Conservation (phyloP, 345 rosid genomes). For the Garcia nutans region DNA sequence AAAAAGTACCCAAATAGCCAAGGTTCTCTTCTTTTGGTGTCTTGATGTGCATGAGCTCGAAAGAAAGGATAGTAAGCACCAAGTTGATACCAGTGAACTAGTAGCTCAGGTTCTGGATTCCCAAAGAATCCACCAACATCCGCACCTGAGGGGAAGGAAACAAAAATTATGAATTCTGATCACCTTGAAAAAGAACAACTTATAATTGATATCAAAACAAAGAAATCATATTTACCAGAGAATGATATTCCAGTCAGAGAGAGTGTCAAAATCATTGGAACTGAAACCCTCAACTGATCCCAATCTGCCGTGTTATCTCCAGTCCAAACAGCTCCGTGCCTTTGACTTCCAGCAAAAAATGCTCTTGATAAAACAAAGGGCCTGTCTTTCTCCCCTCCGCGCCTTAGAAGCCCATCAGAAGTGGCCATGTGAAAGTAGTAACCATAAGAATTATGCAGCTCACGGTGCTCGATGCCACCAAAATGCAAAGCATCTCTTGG, state of each 20-base stretch:
- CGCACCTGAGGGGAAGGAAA: conserved; percentile 58
- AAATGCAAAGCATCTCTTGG: conserved; percentile 94
- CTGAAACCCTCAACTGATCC: conserved; percentile 95
- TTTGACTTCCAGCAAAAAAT: conserved; percentile 92
- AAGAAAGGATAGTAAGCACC: conserved; percentile 99
- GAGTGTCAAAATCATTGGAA: conserved; percentile 91
- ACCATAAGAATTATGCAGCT: conserved; percentile 92
- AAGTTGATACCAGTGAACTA: conserved; percentile 98
- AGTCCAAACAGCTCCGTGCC: conserved; percentile 96
- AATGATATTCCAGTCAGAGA: conserved; percentile 86
- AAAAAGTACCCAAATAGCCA: conserved; percentile 87
- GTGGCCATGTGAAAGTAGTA: conserved; percentile 98
- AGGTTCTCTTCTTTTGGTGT: conserved; percentile 96
- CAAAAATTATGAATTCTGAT: not conserved
- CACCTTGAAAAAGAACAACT: not conserved
- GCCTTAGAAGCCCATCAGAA: conserved; percentile 87
- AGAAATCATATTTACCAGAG: conserved; percentile 53
- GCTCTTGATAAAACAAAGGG: conserved; percentile 99
- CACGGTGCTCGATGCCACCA: conserved; percentile 85
- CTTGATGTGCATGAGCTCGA: conserved; percentile 98
- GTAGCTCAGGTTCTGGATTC: conserved; percentile 84
- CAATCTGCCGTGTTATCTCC: conserved; percentile 97
- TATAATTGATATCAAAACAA: not conserved
- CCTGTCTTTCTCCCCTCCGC: conserved; percentile 83
- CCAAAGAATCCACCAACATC: conserved; percentile 98